phyloP scores from a whole-genome alignment of 352 stramenopile genomes.

The Blastocystis sp. region DNA sequence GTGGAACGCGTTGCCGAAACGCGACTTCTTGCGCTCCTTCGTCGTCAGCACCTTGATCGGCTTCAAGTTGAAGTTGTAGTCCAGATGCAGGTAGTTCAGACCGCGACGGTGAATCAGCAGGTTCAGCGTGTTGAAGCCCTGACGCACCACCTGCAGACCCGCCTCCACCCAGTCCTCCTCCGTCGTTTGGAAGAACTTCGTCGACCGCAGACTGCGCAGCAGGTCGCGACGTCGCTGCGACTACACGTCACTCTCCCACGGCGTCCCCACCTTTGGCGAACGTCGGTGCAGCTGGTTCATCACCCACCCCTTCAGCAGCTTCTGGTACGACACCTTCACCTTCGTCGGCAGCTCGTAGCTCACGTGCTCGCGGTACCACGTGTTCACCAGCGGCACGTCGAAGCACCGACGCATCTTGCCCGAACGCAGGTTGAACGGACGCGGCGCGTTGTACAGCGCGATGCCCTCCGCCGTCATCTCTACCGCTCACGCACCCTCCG shows the following conservation, averaged over 20 bases:
- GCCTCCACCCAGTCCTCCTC: conserved; percentile 97
- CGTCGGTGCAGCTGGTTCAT: conserved; percentile 89
- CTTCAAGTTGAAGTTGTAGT: conserved; percentile 99
- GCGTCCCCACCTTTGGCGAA: conserved; percentile 60
- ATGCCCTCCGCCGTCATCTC: conserved; percentile 88
- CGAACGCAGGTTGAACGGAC: conserved; percentile 90
- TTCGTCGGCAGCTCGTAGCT: conserved; percentile 93
- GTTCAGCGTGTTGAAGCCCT: conserved; percentile 99
- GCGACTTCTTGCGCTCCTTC: conserved; percentile 97
- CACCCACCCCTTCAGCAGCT: conserved; percentile 98
- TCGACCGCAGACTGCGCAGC: conserved; percentile 95
- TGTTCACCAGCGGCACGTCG: conserved; percentile 93
- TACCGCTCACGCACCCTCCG: not conserved
- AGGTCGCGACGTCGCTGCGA: conserved; percentile 89
- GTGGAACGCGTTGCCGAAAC: conserved; percentile 84
- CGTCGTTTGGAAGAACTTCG: conserved; percentile 99
- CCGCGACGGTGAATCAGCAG: conserved; percentile 97
- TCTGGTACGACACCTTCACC: conserved; percentile 97
- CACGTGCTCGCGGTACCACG: conserved; percentile 96
- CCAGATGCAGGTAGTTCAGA: conserved; percentile 96
- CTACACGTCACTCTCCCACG: conserved; percentile 60
- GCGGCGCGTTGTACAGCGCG: conserved; percentile 88
- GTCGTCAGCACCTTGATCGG: conserved; percentile 99
- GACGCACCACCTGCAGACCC: conserved; percentile 87
- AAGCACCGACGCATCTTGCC: conserved; percentile 84